These are phyloP conservation scores for Saccharomyces hybrid DNA, from an alignment of 1,139 yeast genomes.

Conservation along the genomic window DNA sequence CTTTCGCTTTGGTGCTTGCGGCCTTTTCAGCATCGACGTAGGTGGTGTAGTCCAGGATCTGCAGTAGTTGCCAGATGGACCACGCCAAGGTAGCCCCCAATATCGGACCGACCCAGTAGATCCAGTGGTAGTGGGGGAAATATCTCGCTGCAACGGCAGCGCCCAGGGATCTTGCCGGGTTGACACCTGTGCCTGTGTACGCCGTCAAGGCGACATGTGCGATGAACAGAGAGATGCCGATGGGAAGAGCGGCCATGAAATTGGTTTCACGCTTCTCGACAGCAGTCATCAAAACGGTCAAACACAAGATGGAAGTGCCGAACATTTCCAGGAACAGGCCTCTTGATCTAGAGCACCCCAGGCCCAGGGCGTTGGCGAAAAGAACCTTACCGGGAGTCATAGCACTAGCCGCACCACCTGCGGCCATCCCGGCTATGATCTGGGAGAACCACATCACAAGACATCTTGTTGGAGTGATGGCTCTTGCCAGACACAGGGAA, in stretches of 20 bases:
- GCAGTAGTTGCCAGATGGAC: slow-evolving; percentile 60
- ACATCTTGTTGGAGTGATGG: slow-evolving; percentile 68
- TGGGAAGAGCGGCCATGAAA: slow-evolving; percentile 72
- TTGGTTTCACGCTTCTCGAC: slow-evolving; percentile 77
- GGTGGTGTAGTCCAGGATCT: slow-evolving; percentile 56
- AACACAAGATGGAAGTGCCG: slow-evolving; percentile 65
- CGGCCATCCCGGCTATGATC: slow-evolving; percentile 81
- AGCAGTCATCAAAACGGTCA: slow-evolving; percentile 74
- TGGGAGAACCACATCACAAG: slow-evolving; percentile 58
- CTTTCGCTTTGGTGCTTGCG: neutral
- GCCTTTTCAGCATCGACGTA: slow-evolving; percentile 16
- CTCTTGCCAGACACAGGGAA: slow-evolving; percentile 61
- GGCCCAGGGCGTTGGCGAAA: slow-evolving; percentile 67
- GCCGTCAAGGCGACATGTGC: slow-evolving; percentile 77
- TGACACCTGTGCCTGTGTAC: slow-evolving; percentile 87
- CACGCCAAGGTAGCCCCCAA: slow-evolving; percentile 63
- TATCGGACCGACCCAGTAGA: slow-evolving; percentile 84
- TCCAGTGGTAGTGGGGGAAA: slow-evolving; percentile 85
- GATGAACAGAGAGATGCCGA: slow-evolving; percentile 74
- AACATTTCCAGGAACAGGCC: slow-evolving; percentile 80
- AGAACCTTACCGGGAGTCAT: slow-evolving; percentile 77
- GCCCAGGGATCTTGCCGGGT: slow-evolving; percentile 87
- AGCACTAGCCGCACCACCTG: slow-evolving; percentile 84
- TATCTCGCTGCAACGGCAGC: slow-evolving; percentile 64
- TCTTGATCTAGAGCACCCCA: slow-evolving; percentile 63